Percentiles rank a stretch among this genome's conserved stretches.
Conservation (phyloP, 164 flowering plant genomes). For the Aristolochia fimbriata region DNA sequence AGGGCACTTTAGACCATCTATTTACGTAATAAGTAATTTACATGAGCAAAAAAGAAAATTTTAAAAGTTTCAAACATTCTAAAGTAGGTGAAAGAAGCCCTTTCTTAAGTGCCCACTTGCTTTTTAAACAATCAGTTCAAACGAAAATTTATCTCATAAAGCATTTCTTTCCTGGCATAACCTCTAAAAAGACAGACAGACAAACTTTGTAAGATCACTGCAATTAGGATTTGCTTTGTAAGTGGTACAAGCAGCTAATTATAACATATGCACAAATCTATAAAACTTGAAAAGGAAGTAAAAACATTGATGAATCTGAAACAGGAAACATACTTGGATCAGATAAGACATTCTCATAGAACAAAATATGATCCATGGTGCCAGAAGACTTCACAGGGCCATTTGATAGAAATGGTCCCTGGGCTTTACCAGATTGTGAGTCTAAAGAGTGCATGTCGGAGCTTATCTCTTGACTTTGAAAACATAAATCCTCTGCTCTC, state of each 20-base stretch:
- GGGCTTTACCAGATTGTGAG: constrained; percentile 25
- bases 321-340: constrained; percentile 27
- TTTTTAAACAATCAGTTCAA: too few relatives aligned
- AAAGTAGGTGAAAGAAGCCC: too few relatives aligned
- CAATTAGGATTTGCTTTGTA: too few relatives aligned
- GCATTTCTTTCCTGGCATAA: too few relatives aligned
- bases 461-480: constrained; percentile 47
- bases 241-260: background rate
- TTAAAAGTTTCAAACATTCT: too few relatives aligned
- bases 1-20: too few relatives aligned
- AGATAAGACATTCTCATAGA: constrained; percentile 37
- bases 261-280: background rate
- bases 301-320: background rate
- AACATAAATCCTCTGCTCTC: constrained; percentile 46
- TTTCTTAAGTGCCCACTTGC: too few relatives aligned
- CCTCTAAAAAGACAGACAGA: too few relatives aligned
- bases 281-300: background rate
- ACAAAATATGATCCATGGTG: constrained; percentile 30
- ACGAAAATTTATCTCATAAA: too few relatives aligned
- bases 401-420: constrained; percentile 26
- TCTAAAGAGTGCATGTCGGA: constrained; percentile 43
- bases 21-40: too few relatives aligned
- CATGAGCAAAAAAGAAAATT: too few relatives aligned
- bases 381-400: constrained; percentile 30
- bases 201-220: too few relatives aligned